Conservation (phyloP, 768 basidiomycete genomes). For the Pleurotus salmoneostramineus region DNA sequence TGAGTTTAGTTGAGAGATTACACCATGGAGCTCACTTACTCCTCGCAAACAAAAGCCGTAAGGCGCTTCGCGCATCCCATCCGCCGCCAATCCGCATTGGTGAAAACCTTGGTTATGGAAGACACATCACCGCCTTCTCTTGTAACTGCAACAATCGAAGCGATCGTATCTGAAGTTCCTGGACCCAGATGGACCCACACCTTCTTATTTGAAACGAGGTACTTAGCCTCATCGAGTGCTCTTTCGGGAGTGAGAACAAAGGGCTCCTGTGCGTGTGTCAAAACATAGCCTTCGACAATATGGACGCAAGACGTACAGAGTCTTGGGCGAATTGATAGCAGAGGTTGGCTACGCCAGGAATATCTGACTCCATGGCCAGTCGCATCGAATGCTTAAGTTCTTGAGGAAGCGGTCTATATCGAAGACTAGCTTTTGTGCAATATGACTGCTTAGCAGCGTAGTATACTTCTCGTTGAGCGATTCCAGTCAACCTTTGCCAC, state of each 20-base stretch:
- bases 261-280: slow-evolving; percentile 20
- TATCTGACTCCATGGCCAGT: slow-evolving; percentile 9
- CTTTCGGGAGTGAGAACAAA: slow-evolving; percentile 29
- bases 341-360: slow-evolving; percentile 24
- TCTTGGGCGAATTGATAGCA: slow-evolving; percentile 41
- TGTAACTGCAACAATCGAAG: slow-evolving; percentile 49
- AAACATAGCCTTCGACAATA: not conserved
- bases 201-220: slow-evolving; percentile 31
- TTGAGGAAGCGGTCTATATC: slow-evolving; percentile 14
- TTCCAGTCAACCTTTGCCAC: slow-evolving; percentile 30
- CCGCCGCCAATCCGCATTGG: slow-evolving; percentile 34
- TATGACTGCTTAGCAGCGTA: slow-evolving; percentile 41
- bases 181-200: slow-evolving; percentile 40
- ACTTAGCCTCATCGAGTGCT: slow-evolving; percentile 36
- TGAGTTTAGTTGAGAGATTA: not conserved
- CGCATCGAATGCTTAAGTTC: slow-evolving; percentile 16
- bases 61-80: slow-evolving; percentile 45
- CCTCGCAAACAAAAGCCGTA: slow-evolving; percentile 35
- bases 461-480: slow-evolving; percentile 26
- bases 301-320: slow-evolving; percentile 23
- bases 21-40: slow-evolving; percentile 21
- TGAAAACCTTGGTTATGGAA: slow-evolving; percentile 52
- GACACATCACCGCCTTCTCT: slow-evolving; percentile 38
- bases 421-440: slow-evolving; percentile 34
- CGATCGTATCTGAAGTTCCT: slow-evolving; percentile 22